These are phyloP conservation scores for Venturia aucupariae DNA, from an alignment of 2,329 filamentous ascomycete genomes.

Conservation along the genomic window DNA sequence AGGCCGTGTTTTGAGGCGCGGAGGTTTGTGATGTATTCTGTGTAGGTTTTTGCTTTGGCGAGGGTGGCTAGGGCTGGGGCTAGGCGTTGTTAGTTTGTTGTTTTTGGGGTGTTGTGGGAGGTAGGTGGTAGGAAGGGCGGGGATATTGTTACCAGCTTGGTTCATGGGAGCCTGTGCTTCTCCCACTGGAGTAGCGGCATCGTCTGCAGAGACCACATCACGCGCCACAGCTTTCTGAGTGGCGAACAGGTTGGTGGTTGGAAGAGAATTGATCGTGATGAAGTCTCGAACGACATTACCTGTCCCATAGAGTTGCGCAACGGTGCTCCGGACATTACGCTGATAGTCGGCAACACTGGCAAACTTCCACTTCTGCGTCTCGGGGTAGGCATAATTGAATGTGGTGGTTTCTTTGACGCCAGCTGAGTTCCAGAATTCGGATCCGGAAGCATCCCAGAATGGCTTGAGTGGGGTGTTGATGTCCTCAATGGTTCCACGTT, in stretches of 20 bases:
- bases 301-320: background rate
- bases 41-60: slow-evolving; percentile 18
- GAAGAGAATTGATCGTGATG: slow-evolving; percentile 1
- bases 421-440: slow-evolving; percentile 11
- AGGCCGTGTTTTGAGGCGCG: slow-evolving; percentile 28
- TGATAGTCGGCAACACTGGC: background rate
- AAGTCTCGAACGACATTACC: slow-evolving; percentile 5
- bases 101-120: background rate
- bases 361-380: slow-evolving; percentile 21
- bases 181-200: background rate
- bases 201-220: background rate
- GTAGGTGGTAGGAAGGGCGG: too few species aligned
- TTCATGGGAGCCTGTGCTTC: background rate
- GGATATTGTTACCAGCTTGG: background rate
- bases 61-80: background rate
- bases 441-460: background rate
- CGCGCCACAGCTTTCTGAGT: background rate
- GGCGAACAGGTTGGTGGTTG: background rate
- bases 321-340: slow-evolving; percentile 8
- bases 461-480: slow-evolving; percentile 3
- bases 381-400: slow-evolving; percentile 28
- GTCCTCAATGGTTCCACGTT: background rate
- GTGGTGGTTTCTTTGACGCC: slow-evolving; percentile 16
- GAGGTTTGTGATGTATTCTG: slow-evolving; percentile 29
- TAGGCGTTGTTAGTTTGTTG: background rate